These are phyloP conservation scores for Ophiostoma piceae DNA, from an alignment of 2,329 filamentous ascomycete species.

Conservation along the genomic window DNA sequence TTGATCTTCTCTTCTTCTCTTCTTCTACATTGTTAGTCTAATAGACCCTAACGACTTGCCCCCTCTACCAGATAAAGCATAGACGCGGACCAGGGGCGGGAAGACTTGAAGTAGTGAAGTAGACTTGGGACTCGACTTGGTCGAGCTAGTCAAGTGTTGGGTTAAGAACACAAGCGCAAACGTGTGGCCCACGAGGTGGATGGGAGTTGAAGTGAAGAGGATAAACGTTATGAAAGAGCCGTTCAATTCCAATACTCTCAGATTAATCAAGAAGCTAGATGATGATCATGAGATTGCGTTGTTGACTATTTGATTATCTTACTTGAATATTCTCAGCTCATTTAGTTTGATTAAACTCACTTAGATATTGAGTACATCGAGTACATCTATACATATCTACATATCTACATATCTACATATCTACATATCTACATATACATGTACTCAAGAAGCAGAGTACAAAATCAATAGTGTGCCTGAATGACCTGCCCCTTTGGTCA, in stretches of 20 bases:
- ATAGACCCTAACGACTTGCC: neutral
- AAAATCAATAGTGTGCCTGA: neutral
- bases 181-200: neutral
- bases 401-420: neutral
- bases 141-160: neutral
- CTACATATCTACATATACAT: neutral
- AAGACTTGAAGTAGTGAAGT: neutral
- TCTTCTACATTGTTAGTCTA: neutral
- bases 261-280: neutral
- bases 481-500: neutral
- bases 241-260: too few species aligned
- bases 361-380: neutral
- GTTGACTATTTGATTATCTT: too few species aligned
- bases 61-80: neutral
- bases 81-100: neutral
- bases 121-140: neutral
- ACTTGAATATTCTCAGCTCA: neutral
- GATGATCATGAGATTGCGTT: neutral
- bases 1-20: neutral
- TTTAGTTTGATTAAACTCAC: neutral
- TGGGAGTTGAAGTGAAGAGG: neutral
- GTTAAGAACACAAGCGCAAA: neutral
- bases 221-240: neutral
- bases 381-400: neutral
- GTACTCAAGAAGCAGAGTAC: neutral